These are phyloP conservation scores for Austroboletus novae-zelandiae DNA, from an alignment of 1,284 basidiomycete genomes.

Conservation along the genomic window DNA sequence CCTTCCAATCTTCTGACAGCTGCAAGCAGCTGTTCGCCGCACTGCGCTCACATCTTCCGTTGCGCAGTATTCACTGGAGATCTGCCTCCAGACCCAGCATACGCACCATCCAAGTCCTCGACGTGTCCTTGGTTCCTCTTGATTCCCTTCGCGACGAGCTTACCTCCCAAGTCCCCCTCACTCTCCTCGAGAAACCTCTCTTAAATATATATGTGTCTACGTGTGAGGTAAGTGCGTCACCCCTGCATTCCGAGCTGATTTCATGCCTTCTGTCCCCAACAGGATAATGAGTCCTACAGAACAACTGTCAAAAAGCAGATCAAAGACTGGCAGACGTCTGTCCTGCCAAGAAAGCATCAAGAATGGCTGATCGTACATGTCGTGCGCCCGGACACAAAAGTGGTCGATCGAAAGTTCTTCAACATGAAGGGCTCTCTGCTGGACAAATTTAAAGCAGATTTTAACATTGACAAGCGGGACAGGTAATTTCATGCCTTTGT, in stretches of 20 bases:
- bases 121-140: constrained; percentile 69
- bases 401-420: constrained; percentile 67
- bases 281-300: constrained; percentile 89
- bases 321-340: constrained; percentile 81
- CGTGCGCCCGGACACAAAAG: constrained; percentile 63
- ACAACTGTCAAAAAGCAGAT: constrained; percentile 78
- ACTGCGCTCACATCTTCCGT: constrained; percentile 72
- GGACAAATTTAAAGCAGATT: constrained; percentile 92
- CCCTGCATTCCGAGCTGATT: no score
- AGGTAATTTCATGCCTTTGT: constrained; percentile 49
- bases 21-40: constrained; percentile 71
- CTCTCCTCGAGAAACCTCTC: constrained; percentile 82
- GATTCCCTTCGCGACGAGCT: constrained; percentile 71
- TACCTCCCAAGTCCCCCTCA: constrained; percentile 73
- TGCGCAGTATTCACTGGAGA: constrained; percentile 92
- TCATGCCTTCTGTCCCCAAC: constrained; percentile 1
- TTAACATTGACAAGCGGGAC: constrained; percentile 87
- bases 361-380: constrained; percentile 91
- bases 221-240: constrained; percentile 68
- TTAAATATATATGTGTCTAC: constrained; percentile 83
- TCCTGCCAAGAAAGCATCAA: constrained; percentile 73
- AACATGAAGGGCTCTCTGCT: constrained; percentile 81
- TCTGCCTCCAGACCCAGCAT: constrained; percentile 64
- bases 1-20: constrained; percentile 62
- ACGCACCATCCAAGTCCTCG: constrained; percentile 85